Percentiles rank a stretch among this genome's conserved stretches.
These are phyloP conservation scores for Xylariomycetidae sp. DNA, from an alignment of 2,329 filamentous ascomycete species.

Conservation along the genomic window DNA sequence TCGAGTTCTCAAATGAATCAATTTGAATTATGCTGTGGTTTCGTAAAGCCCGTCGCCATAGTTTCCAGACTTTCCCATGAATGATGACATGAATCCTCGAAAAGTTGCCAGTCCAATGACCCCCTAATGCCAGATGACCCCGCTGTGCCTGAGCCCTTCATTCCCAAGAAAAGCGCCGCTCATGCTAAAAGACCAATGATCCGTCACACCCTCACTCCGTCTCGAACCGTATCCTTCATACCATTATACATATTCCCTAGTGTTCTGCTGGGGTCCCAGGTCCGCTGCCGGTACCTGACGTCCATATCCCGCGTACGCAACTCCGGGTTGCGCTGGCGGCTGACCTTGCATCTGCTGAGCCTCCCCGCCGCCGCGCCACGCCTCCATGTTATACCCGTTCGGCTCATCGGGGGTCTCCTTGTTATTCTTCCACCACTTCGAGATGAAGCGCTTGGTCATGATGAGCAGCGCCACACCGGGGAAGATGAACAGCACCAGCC, in stretches of 20 bases:
- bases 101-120: too few species aligned
- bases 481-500: conserved; percentile 40
- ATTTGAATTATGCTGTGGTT: too few species aligned
- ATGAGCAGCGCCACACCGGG: conserved; percentile 34
- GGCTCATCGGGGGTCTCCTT: conserved; percentile 20
- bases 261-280: conserved; percentile 9
- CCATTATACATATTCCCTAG: conserved; percentile 13
- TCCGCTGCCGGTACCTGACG: neutral
- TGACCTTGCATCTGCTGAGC: conserved; percentile 2
- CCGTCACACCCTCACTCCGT: too few species aligned
- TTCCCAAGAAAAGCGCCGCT: too few species aligned
- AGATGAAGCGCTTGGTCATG: conserved; percentile 29
- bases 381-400: conserved; percentile 23
- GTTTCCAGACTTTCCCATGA: too few species aligned
- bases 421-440: conserved; percentile 21
- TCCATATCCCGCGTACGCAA: neutral
- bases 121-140: too few species aligned
- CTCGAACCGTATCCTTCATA: too few species aligned
- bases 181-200: too few species aligned
- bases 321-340: neutral
- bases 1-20: too few species aligned
- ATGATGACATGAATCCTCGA: too few species aligned
- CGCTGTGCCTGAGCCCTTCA: too few species aligned
- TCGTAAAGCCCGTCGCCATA: too few species aligned
- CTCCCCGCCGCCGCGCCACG: conserved; percentile 16